Base-by-base conservation (phyloP, 2,329 filamentous ascomycete genomes). In the Colletotrichum agaves region DNA sequence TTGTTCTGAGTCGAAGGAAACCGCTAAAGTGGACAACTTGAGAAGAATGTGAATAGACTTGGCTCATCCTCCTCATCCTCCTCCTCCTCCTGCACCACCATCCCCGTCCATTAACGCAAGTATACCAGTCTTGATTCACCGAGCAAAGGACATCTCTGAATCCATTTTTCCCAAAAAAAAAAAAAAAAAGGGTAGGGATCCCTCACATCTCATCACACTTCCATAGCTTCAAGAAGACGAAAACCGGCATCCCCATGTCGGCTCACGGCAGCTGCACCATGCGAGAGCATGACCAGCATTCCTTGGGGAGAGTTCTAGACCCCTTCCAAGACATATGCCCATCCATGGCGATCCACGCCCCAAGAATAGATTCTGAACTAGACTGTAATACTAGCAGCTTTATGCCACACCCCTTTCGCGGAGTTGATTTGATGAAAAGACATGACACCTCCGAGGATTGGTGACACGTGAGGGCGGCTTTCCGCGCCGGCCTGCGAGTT, bases 241-340 rank as follows among this genome's bases (percentile, higher is more conserved):
- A 44, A 21, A 19, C 63, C 59, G 44, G 52, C 60, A 67, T 67
- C 35, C 63, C 60, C 59, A 67, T 35, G 63, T 35, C 50, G 52
- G 44, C 50, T 49, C 21, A 33, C 58, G 58, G 63, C 50, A 63
- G 15, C 13, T 19, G 33, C 41, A 6, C 52, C 33, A 59, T 49
- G 27, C 37, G 23, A n/a, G 4, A 39, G 35, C n/a, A 27, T 4
- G 27, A 47, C 53, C 37, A 53, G 57, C 35, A 41, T 39, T 46
- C 41, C 33, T 35, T 55, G 47, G 13, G 11, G 7, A 12, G 12
- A n/a, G n/a, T n/a, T n/a, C n/a, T 15, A 58, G n/a, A 47, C 39
- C 41, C 10, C 27, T 7, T 27, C 1, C 2, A 27, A 27, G 8
- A 27, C 27, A 5, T 27, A 27, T 27, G 27, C 27, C 6, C 27